Conservation (phyloP, 108 stramenopile genomes). For the Cyclotella cryptica region DNA sequence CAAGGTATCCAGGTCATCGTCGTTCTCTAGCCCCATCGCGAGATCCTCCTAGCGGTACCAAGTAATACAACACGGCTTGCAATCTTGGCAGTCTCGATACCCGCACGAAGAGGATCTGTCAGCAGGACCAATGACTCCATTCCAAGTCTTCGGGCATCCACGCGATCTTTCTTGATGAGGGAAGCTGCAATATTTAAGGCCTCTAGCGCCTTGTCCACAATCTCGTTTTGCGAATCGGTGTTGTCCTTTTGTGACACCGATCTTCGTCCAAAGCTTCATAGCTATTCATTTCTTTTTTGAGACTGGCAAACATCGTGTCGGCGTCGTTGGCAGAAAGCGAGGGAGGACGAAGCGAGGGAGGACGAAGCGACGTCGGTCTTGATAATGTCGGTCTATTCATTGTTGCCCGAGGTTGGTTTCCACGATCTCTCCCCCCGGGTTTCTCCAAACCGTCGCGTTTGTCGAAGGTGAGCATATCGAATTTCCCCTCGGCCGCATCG, state of each 20-base stretch:
- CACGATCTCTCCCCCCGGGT: constrained; percentile 47
- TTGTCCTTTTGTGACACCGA: constrained; percentile 26
- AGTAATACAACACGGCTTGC: constrained; percentile 84
- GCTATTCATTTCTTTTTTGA: constrained; percentile 53
- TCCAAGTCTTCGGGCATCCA: constrained; percentile 83
- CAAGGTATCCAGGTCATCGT: constrained; percentile 58
- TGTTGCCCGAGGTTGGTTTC: constrained; percentile 48
- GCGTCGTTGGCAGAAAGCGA: constrained; percentile 50
- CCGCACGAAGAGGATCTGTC: constrained; percentile 84
- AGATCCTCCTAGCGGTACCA: constrained; percentile 64
- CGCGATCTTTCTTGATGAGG: constrained; percentile 86
- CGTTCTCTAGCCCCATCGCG: constrained; percentile 42
- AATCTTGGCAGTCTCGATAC: constrained; percentile 75
- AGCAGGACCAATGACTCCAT: constrained; percentile 81
- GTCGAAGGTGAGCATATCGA: constrained; percentile 55
- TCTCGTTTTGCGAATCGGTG: constrained; percentile 55
- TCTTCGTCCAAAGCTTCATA: constrained; percentile 54
- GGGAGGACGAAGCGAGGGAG: no score
- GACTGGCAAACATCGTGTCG: constrained; percentile 37
- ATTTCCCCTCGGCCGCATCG: constrained; percentile 82
- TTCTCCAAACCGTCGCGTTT: constrained; percentile 45
- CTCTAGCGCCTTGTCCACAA: constrained; percentile 80
- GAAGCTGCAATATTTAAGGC: constrained; percentile 78
- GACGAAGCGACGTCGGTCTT: constrained; percentile 30
- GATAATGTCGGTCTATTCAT: constrained; percentile 33